Percentiles rank a stretch among this genome's conserved stretches.
Evolutionary conservation across 1,284 basidiomycete species (phyloP).

Genomic region (Papiliotrema nemorosa): DNA sequence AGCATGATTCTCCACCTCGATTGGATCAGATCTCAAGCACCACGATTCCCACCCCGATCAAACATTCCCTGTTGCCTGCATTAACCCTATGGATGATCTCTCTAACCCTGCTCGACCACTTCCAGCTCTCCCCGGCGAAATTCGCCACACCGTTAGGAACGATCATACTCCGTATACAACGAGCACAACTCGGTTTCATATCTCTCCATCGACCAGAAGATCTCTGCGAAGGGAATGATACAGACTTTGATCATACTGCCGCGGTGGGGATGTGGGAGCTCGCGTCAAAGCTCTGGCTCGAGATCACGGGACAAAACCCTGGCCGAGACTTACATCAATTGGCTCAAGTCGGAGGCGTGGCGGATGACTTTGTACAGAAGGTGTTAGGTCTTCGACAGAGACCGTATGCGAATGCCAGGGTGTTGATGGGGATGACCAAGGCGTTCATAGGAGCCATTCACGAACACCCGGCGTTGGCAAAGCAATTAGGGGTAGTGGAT

Average conservation of each 20-base stretch:
- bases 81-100: constrained; percentile 16
- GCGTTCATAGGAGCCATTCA: background rate
- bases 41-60: background rate
- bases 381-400: background rate
- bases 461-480: background rate
- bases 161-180: constrained; percentile 22
- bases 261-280: background rate
- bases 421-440: background rate
- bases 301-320: too few species aligned
- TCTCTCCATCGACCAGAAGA: constrained; percentile 22
- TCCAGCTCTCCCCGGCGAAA: constrained; percentile 25
- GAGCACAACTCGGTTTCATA: constrained; percentile 27
- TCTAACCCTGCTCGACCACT: constrained; percentile 29
- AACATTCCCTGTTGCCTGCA: background rate
- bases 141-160: constrained; percentile 26
- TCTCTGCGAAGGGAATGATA: constrained; percentile 30
- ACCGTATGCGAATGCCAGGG: background rate
- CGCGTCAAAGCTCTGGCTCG: background rate
- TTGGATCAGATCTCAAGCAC: background rate
- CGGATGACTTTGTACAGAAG: background rate
- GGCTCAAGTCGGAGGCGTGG: background rate
- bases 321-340: background rate
- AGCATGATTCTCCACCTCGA: background rate
- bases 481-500: background rate
- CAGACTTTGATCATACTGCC: background rate